Percentiles rank a stretch among this genome's conserved stretches.
Conservation (phyloP, 2,329 filamentous ascomycete species). For the Trichoderma breve region DNA sequence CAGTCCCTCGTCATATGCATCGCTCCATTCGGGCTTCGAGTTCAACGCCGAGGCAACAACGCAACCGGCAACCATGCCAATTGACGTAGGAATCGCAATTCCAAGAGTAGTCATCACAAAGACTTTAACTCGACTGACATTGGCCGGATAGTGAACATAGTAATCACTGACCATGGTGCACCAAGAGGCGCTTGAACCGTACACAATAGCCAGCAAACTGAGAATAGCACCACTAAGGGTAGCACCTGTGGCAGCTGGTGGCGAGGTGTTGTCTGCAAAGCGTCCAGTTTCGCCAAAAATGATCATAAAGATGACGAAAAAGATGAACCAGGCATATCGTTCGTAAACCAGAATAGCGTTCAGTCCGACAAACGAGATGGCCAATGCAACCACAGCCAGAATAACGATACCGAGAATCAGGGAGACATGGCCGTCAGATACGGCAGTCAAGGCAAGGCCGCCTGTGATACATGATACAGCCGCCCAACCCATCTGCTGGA, state of each 20-base stretch:
- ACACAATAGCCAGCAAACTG: slow-evolving; percentile 45
- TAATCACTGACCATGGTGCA: slow-evolving; percentile 38
- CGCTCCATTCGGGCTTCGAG: slow-evolving; percentile 38
- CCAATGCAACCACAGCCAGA: slow-evolving; percentile 46
- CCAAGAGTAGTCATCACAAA: slow-evolving; percentile 49
- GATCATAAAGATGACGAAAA: slow-evolving; percentile 49
- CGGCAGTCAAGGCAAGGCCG: slow-evolving; percentile 48
- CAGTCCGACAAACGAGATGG: slow-evolving; percentile 53
- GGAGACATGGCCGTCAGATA: slow-evolving; percentile 44
- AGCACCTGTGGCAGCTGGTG: slow-evolving; percentile 34
- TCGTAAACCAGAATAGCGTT: slow-evolving; percentile 49
- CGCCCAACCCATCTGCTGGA: slow-evolving; percentile 49
- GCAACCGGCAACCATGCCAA: slow-evolving; percentile 47
- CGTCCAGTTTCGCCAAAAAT: slow-evolving; percentile 46
- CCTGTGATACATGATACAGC: slow-evolving; percentile 52
- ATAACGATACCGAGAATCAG: slow-evolving; percentile 54
- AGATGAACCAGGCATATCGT: slow-evolving; percentile 48
- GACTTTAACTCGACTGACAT: slow-evolving; percentile 45
- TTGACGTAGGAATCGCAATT: slow-evolving; percentile 47
- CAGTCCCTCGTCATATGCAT: slow-evolving; percentile 41
- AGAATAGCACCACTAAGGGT: slow-evolving; percentile 41
- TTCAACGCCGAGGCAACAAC: slow-evolving; percentile 44
- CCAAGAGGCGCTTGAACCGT: slow-evolving; percentile 51
- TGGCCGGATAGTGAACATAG: slow-evolving; percentile 42
- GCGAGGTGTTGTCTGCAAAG: slow-evolving; percentile 39